phyloP scores from a whole-genome alignment of 805 yeast species.

The Cyberlindnera amylophila region DNA sequence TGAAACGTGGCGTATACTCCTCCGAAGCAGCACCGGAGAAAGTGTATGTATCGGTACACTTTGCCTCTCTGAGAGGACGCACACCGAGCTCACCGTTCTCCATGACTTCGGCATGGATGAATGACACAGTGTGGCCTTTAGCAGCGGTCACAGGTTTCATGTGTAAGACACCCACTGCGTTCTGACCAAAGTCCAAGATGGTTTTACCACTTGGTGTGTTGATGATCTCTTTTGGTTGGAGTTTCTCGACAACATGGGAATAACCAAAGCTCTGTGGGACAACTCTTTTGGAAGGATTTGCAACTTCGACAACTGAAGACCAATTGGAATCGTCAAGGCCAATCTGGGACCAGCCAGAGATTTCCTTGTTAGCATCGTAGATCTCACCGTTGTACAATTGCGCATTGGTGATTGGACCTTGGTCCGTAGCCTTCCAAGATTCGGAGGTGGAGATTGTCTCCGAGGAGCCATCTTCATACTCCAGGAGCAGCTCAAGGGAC shows the following conservation, averaged over 20 bases:
- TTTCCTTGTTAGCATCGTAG: constrained; percentile 15
- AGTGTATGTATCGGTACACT: constrained; percentile 11
- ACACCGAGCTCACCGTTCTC: constrained; percentile 16
- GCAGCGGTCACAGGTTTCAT: constrained; percentile 13
- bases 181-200: constrained; percentile 16
- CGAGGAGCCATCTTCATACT: constrained; percentile 13
- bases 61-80: constrained; percentile 16
- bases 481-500: constrained; percentile 10
- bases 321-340: constrained; percentile 5
- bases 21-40: constrained; percentile 14
- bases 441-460: constrained; percentile 12
- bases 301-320: constrained; percentile 8
- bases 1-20: constrained; percentile 17
- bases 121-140: constrained; percentile 8
- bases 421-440: constrained; percentile 12
- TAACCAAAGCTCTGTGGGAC: constrained; percentile 17
- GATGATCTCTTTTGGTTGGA: constrained; percentile 12
- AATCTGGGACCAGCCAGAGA: constrained; percentile 12
- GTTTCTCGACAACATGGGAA: constrained; percentile 8
- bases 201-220: constrained; percentile 12
- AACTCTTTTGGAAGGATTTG: constrained; percentile 10
- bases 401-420: constrained; percentile 15
- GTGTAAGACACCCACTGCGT: constrained; percentile 18
- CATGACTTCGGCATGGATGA: constrained; percentile 18
- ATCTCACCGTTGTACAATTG: constrained; percentile 18